Conservation (phyloP, 1,284 basidiomycete species). For the Irpex lacteus region DNA sequence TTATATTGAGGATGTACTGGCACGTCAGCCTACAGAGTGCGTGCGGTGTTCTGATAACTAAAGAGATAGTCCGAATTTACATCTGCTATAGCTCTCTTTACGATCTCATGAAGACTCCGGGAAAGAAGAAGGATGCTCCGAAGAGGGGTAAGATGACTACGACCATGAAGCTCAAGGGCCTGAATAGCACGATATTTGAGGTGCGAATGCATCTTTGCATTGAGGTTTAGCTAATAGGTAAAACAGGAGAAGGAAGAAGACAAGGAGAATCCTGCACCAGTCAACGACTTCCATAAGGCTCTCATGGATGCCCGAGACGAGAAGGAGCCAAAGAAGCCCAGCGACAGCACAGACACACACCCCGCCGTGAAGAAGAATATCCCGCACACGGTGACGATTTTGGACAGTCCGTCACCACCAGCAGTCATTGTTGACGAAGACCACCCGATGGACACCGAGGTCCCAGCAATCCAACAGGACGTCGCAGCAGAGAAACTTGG, state of each 20-base stretch:
- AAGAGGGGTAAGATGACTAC: slow-evolving; percentile 46
- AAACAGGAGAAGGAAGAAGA: slow-evolving; percentile 28
- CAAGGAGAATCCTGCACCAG: slow-evolving; percentile 42
- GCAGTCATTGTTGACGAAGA: background rate
- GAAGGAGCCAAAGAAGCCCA: background rate
- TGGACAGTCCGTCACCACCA: slow-evolving; percentile 15
- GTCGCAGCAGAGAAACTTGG: background rate
- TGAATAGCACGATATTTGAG: slow-evolving; percentile 39
- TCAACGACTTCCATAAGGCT: slow-evolving; percentile 50
- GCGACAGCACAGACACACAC: background rate
- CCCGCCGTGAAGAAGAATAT: slow-evolving; percentile 13
- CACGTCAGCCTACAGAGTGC: slow-evolving; percentile 63
- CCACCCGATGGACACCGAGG: background rate
- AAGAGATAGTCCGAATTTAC: background rate
- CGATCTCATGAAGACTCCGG: slow-evolving; percentile 81
- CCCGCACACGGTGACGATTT: slow-evolving; percentile 19
- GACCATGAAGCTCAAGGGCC: slow-evolving; percentile 43
- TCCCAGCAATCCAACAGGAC: background rate
- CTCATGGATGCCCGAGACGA: slow-evolving; percentile 37
- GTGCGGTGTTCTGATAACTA: slow-evolving; percentile 16
- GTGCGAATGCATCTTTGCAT: slow-evolving; percentile 29
- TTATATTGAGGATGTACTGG: slow-evolving; percentile 70
- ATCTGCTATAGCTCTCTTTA: slow-evolving; percentile 53
- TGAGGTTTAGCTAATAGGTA: slow-evolving; percentile 18
- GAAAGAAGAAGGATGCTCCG: slow-evolving; percentile 56